These are phyloP conservation scores for Tuber borchii DNA, from an alignment of 495 filamentous ascomycete species.

Conservation along the genomic window DNA sequence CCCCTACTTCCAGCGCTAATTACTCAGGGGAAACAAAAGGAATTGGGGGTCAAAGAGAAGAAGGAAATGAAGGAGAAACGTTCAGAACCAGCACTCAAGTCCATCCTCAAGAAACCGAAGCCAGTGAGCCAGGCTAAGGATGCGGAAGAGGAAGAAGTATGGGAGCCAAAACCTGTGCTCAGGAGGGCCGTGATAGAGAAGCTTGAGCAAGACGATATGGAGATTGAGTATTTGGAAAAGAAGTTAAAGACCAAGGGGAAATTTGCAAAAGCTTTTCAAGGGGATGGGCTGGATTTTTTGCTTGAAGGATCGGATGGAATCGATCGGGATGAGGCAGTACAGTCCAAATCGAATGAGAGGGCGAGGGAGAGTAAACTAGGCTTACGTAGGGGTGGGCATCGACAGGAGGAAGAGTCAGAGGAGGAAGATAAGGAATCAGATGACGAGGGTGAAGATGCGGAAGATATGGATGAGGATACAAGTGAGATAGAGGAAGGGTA, in stretches of 20 bases:
- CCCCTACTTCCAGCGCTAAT: constrained; percentile 4
- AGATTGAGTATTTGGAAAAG: constrained; percentile 82
- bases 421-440: constrained; percentile 14
- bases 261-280: constrained; percentile 65
- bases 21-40: constrained; percentile 14
- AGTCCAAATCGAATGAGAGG: constrained; percentile 9
- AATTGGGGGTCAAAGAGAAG: constrained; percentile 48
- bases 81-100: constrained; percentile 48
- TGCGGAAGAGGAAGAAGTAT: constrained; percentile 43
- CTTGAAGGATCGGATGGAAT: constrained; percentile 59
- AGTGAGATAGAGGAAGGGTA: constrained; percentile 47
- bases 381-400: neutral
- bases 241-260: constrained; percentile 78
- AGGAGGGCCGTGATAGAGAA: constrained; percentile 58
- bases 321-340: constrained; percentile 37
- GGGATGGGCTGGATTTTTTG: constrained; percentile 77
- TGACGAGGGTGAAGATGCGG: constrained; percentile 10
- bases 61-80: constrained; percentile 53
- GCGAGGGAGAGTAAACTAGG: neutral
- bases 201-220: constrained; percentile 68
- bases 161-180: constrained; percentile 51
- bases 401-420: constrained; percentile 45
- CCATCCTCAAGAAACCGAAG: constrained; percentile 48
- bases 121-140: constrained; percentile 44
- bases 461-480: constrained; percentile 41